phyloP scores from a whole-genome alignment of 176 grass and related monocot genomes.

The Thalia dealbata region DNA sequence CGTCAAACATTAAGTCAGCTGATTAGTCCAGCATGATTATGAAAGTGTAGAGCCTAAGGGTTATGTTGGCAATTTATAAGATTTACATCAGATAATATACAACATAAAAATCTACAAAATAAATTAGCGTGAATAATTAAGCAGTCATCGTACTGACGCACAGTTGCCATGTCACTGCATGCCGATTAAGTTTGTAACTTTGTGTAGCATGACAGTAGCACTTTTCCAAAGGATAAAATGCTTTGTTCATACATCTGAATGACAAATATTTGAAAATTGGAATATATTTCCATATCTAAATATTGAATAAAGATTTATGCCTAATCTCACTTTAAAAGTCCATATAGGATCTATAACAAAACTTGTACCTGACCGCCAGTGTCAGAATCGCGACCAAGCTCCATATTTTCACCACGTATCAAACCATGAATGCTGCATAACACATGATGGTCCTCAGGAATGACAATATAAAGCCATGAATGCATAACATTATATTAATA shows the following conservation, averaged over 20 bases:
- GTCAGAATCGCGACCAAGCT: conserved; percentile 77
- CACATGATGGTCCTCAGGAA: not conserved
- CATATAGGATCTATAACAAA: not conserved
- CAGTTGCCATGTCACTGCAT: not conserved
- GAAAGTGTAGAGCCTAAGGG: conserved; percentile 14
- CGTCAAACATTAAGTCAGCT: not conserved
- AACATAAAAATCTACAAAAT: conserved; percentile 7
- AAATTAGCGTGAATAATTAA: not conserved
- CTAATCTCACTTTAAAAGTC: not conserved
- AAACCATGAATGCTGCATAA: conserved; percentile 69
- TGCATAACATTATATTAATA: not conserved
- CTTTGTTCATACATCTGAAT: not conserved
- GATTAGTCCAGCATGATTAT: not conserved
- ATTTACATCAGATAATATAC: conserved; percentile 1
- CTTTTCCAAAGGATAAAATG: not conserved
- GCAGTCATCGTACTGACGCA: conserved; percentile 7
- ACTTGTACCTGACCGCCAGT: conserved; percentile 65
- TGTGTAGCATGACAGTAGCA: not conserved
- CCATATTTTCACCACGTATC: conserved; percentile 84
- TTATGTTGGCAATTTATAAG: conserved; percentile 7
- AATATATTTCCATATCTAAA: not conserved
- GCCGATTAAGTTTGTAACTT: not conserved
- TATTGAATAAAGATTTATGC: not conserved
- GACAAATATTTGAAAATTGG: not conserved
- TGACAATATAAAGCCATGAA: not conserved